phyloP scores from a whole-genome alignment of 208 protist genomes.

The Kentomonas sorsogonicus region DNA sequence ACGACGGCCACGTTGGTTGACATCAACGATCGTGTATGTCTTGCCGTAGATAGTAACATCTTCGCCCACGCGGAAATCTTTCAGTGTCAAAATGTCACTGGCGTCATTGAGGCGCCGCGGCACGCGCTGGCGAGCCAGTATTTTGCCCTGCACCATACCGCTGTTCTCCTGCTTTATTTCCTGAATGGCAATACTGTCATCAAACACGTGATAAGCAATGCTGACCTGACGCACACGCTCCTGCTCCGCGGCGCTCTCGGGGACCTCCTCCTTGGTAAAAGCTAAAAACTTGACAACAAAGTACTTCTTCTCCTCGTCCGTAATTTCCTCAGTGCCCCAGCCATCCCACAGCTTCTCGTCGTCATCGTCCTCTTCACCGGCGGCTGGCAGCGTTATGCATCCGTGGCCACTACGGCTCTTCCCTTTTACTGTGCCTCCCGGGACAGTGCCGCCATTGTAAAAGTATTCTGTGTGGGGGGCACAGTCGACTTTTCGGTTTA shows the following conservation, averaged over 20 bases:
- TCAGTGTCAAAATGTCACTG: slow-evolving; percentile 45
- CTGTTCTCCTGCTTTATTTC: slow-evolving; percentile 68
- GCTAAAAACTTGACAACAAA: slow-evolving; percentile 74
- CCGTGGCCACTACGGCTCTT: not conserved
- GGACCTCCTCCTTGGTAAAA: slow-evolving; percentile 71
- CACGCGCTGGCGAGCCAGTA: slow-evolving; percentile 77
- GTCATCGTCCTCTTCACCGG: not conserved
- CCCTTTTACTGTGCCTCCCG: not conserved
- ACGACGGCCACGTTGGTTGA: slow-evolving; percentile 66
- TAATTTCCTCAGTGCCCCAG: slow-evolving; percentile 64
- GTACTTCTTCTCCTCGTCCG: slow-evolving; percentile 50
- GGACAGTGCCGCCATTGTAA: slow-evolving; percentile 39
- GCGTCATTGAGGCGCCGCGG: slow-evolving; percentile 42
- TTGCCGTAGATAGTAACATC: slow-evolving; percentile 66
- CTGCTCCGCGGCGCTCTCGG: slow-evolving; percentile 48
- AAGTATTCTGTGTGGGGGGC: slow-evolving; percentile 80
- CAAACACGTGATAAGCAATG: slow-evolving; percentile 71
- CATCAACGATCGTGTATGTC: slow-evolving; percentile 73
- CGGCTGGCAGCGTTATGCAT: not conserved
- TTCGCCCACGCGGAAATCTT: slow-evolving; percentile 72
- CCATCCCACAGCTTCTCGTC: slow-evolving; percentile 54
- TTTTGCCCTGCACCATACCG: slow-evolving; percentile 59
- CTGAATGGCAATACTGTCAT: slow-evolving; percentile 74
- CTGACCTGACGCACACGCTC: slow-evolving; percentile 65
- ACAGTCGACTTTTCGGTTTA: slow-evolving; percentile 44